phyloP scores from a whole-genome alignment of 805 yeast species.

The Saccharomycopsis sp. region DNA sequence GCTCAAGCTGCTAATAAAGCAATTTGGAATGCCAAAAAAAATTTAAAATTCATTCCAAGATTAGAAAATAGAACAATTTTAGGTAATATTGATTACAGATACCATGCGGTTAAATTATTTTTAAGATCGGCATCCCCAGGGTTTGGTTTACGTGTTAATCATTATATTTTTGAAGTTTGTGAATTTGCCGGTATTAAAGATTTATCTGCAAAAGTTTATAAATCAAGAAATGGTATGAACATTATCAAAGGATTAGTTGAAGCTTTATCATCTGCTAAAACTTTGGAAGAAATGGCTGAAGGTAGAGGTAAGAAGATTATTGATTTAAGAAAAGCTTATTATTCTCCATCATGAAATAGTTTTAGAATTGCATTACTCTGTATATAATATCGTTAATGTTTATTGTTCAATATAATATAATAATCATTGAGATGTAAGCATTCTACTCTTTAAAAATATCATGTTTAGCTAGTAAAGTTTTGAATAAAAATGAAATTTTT shows the following conservation, averaged over 20 bases:
- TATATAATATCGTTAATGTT: too few relatives aligned
- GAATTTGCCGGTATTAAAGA: slow-evolving; percentile 92
- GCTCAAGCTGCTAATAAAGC: slow-evolving; percentile 72
- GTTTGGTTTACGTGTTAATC: slow-evolving; percentile 86
- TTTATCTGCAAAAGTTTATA: slow-evolving; percentile 81
- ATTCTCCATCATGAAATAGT: too few relatives aligned
- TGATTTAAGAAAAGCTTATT: slow-evolving; percentile 85
- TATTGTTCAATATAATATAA: too few relatives aligned
- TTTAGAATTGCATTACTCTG: too few relatives aligned
- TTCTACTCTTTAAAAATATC: too few relatives aligned
- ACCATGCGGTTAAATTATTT: slow-evolving; percentile 75
- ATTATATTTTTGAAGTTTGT: slow-evolving; percentile 81
- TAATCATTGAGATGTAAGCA: too few relatives aligned
- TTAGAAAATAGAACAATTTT: slow-evolving; percentile 85
- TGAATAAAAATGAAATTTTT: too few relatives aligned
- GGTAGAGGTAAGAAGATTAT: slow-evolving; percentile 92
- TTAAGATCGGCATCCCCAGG: slow-evolving; percentile 88
- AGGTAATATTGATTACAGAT: slow-evolving; percentile 74
- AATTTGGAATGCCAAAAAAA: slow-evolving; percentile 88
- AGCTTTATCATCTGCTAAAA: slow-evolving; percentile 70
- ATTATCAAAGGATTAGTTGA: slow-evolving; percentile 84
- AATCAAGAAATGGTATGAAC: slow-evolving; percentile 91
- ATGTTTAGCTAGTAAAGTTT: too few relatives aligned
- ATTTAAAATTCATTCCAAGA: slow-evolving; percentile 70
- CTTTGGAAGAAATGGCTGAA: slow-evolving; percentile 79